Evolutionary conservation across 495 filamentous ascomycete species (phyloP), one percentile per base, ranked within the genome.

Genomic region (Penicillium herquei): DNA sequence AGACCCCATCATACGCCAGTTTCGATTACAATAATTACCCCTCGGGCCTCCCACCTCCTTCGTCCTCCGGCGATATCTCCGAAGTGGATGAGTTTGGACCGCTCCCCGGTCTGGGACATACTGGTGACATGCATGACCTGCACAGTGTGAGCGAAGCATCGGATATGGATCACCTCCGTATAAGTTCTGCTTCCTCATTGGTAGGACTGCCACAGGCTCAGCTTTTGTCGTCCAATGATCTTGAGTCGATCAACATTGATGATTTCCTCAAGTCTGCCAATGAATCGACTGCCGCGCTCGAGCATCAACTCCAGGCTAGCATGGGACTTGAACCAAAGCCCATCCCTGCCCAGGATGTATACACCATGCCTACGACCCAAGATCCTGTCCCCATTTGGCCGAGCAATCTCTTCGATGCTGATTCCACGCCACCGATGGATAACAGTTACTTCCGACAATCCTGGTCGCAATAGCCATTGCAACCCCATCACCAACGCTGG

Each of bases 1-100:
- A 89, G 62, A 73, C 85, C 26, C 86, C 85, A 26, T 87, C 86
- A 43, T 90, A 85, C 64, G 78, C 82, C 41, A 84, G 83, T 50
- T 87, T 86, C 59, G 85, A 89, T 56, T 87, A 81, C 61, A 72
- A 72, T 56, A 82, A 79, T 6, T 73, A 73, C 49, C 85, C 52
- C 69, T 66, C 69, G 9, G 71, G 73, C 31, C 64, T 78, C n/a
- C 66, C 73, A 14, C 72, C 81, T 7, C 87, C 86, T 2, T 90
- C 87, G 3, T 91, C 86, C 8, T 90, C 87, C 2, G 88, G 87
- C 32, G 87, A 90, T 56, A 82, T 87, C 31, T 91, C 88, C 12
- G 88, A 91, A 68, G 82, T 82, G 12, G 88, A 89, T 50, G 88
- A 92, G 78, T 72, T 66, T 39, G 73, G 70, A n/a, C 69, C 73